Base-by-base conservation (phyloP, 1,284 basidiomycete species). In the Blastosporella zonata region DNA sequence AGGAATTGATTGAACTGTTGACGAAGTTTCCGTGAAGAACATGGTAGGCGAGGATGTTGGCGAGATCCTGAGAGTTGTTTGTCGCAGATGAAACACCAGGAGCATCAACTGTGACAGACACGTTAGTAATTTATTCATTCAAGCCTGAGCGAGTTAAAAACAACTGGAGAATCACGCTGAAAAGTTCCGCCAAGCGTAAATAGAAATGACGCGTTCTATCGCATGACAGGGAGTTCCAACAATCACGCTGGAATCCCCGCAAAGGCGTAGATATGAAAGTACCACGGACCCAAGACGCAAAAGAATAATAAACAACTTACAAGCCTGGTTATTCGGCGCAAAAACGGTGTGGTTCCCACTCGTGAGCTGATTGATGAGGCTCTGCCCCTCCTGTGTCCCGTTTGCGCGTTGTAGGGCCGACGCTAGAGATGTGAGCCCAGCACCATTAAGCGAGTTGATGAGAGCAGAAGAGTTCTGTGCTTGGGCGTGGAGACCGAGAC, bases 41-140 rank as follows among this genome's bases (percentile, higher is more conserved):
- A 62, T 87, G 85, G 67, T 87, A 88, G 4, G 79, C 67, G 43
- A 87, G 60, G 40, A 80, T 66, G 29, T 52, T 50, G 6, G 58
- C 53, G 22, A 63, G 45, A 10, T 34, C 37, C 1, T 50, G 43
- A 12, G 63, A 25, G 15, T 57, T 43, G 23, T 55, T 45, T 23
- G 45, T 40, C 10, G 57, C 41, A 3, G 31, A 50, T 10, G 49
- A 21, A 5, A 49, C 35, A 27, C 7, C 39, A 2, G 53, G 53
- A 6, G 42, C 50, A 36, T 57, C 43, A 31, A 58, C 54, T 54
- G 20, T 22, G 9, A 44, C 23, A 15, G 39, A 43, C 8, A 23
- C 10, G 31, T 47, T 8, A 39, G 44, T n/a, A 27, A 27, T 27
- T 27, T 6, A 5, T 27, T 9, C 25, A 27, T 9, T 27, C 25